Percentiles rank a stretch among this genome's conserved stretches.
phyloP scores from a whole-genome alignment of 176 grass and related monocot genomes.

The Secale cereale region DNA sequence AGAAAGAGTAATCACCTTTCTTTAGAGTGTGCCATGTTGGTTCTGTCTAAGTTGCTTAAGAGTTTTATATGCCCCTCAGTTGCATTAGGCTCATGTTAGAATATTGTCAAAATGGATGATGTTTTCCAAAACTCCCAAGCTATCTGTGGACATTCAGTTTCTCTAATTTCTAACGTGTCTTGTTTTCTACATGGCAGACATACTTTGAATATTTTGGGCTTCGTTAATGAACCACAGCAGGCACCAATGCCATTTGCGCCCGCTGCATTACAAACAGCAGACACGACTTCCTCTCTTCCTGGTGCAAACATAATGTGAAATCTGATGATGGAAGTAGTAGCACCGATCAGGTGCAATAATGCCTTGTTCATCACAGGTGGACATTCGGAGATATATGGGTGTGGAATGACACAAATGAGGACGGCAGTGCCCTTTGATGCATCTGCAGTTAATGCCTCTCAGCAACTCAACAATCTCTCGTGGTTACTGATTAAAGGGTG shows the following conservation, averaged over 20 bases:
- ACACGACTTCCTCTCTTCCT: constrained; percentile 56
- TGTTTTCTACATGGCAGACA: constrained; percentile 48
- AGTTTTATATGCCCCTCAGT: constrained; percentile 10
- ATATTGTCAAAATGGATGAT: background rate
- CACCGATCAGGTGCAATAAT: constrained; percentile 22
- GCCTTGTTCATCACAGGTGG: constrained; percentile 9
- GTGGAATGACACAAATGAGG: constrained; percentile 17
- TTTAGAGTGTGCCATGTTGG: background rate
- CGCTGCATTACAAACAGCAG: constrained; percentile 46
- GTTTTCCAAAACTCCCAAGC: background rate
- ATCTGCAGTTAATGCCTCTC: background rate
- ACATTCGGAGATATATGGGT: background rate
- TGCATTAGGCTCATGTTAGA: background rate
- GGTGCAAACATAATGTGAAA: constrained; percentile 67
- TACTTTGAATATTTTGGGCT: constrained; percentile 67
- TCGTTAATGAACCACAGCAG: constrained; percentile 64
- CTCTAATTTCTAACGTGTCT: constrained; percentile 3
- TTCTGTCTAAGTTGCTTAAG: background rate
- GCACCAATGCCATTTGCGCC: constrained; percentile 45
- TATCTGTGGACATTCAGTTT: background rate
- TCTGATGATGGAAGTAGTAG: constrained; percentile 3
- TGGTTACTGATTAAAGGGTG: constrained; percentile 11
- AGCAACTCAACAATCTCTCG: background rate
- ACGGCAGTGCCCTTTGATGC: background rate
- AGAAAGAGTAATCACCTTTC: background rate